A percentile compares a stretch with the other conserved stretches of the same genome.
phyloP scores from a whole-genome alignment of 2,329 filamentous ascomycete species.

The Phoma sp. region DNA sequence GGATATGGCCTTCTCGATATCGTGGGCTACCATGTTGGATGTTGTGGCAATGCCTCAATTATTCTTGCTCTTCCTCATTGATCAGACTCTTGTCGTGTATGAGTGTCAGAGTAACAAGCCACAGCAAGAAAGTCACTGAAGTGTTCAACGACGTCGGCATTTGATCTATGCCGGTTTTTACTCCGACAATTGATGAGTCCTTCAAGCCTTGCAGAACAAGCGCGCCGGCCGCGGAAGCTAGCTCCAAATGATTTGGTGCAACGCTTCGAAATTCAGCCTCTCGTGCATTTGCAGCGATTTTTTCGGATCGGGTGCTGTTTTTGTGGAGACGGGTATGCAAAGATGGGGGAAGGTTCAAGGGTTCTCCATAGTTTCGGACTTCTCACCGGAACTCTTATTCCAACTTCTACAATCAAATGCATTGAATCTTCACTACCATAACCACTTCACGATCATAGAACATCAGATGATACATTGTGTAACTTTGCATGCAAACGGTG shows the following conservation, averaged over 20 bases:
- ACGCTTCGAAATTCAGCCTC: neutral
- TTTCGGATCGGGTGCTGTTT: neutral
- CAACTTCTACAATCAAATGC: neutral
- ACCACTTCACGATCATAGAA: neutral
- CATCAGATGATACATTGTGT: neutral
- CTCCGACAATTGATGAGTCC: constrained; percentile 2
- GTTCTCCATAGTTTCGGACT: constrained; percentile 16
- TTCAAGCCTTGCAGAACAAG: constrained; percentile 3
- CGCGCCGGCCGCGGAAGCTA: constrained; percentile 34
- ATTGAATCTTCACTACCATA: too few species aligned
- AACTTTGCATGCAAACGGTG: neutral
- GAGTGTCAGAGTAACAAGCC: neutral
- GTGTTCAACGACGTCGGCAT: constrained; percentile 1
- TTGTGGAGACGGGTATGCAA: constrained; percentile 7
- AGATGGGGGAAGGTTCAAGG: constrained; percentile 5
- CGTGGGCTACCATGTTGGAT: constrained; percentile 10
- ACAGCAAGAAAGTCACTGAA: neutral
- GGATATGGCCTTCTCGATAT: constrained; percentile 25
- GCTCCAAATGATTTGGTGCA: neutral
- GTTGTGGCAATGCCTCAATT: constrained; percentile 1
- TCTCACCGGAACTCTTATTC: constrained; percentile 8
- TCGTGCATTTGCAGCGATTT: neutral
- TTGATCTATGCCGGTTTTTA: neutral
- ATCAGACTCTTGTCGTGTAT: neutral
- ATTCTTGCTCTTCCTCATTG: neutral